phyloP scores from a whole-genome alignment of 768 basidiomycete genomes.

The Podaxis carcinomalis region DNA sequence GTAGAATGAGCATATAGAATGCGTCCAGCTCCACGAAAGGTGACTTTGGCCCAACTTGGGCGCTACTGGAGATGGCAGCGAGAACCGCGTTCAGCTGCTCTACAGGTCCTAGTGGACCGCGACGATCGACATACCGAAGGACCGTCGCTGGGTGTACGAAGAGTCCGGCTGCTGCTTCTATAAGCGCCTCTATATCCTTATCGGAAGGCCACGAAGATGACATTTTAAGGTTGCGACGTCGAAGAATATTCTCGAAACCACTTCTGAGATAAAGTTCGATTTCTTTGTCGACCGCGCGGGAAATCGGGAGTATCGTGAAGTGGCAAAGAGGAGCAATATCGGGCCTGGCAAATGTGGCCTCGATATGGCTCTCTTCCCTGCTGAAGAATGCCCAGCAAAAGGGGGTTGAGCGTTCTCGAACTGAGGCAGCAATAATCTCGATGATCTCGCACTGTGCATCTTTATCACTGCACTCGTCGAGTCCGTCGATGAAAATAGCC shows the following conservation, averaged over 20 bases:
- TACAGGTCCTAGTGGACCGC: neutral
- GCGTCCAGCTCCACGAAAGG: neutral
- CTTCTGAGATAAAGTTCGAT: neutral
- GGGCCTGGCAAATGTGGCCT: neutral
- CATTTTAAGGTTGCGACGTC: neutral
- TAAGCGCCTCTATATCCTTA: neutral
- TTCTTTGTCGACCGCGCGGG: neutral
- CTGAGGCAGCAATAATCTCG: neutral
- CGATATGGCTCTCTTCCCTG: neutral
- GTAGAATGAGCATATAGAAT: neutral
- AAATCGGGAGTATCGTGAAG: neutral
- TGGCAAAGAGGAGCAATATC: neutral
- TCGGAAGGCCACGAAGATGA: neutral
- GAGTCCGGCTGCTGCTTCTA: neutral
- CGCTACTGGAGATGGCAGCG: neutral
- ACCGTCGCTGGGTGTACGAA: neutral
- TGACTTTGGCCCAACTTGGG: neutral
- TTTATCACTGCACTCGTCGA: neutral
- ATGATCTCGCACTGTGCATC: conserved; percentile 1
- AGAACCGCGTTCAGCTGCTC: neutral
- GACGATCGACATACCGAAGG: neutral
- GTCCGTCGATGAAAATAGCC: neutral
- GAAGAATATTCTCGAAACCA: neutral
- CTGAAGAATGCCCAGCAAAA: conserved; percentile 7
- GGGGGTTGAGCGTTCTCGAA: neutral